Conservation (phyloP, 495 filamentous ascomycete species). For the Lasiosphaeria hispida region DNA sequence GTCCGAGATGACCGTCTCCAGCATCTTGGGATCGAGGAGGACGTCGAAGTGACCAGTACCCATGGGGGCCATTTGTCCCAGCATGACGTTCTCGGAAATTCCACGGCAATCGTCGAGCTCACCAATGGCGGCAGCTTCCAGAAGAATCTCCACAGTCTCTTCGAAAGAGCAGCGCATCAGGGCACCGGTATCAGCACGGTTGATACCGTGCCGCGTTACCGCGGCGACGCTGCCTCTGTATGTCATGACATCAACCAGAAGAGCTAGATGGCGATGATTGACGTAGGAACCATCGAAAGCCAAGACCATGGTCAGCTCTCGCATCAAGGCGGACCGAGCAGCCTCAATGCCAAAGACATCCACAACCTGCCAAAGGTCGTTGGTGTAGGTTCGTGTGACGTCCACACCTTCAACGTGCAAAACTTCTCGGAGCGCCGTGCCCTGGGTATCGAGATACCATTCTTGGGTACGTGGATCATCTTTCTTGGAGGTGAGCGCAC, state of each 20-base stretch:
- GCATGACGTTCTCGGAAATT: slow-evolving; percentile 97
- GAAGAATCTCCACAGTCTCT: slow-evolving; percentile 96
- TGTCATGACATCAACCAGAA: slow-evolving; percentile 98
- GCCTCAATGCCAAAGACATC: slow-evolving; percentile 96
- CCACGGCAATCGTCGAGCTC: slow-evolving; percentile 97
- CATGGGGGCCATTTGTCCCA: slow-evolving; percentile 93
- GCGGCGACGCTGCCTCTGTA: slow-evolving; percentile 89
- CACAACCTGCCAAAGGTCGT: slow-evolving; percentile 91
- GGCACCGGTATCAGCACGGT: slow-evolving; percentile 94
- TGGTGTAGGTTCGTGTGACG: slow-evolving; percentile 83
- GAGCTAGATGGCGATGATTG: slow-evolving; percentile 94
- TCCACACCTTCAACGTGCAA: slow-evolving; percentile 87
- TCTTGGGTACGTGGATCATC: slow-evolving; percentile 64
- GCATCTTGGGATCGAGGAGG: slow-evolving; percentile 87
- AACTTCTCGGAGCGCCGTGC: slow-evolving; percentile 78
- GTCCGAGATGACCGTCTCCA: slow-evolving; percentile 90
- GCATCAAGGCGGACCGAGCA: slow-evolving; percentile 77
- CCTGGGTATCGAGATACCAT: slow-evolving; percentile 92
- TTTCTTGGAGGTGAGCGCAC: slow-evolving; percentile 66
- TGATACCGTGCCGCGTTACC: slow-evolving; percentile 97
- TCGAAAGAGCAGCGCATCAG: slow-evolving; percentile 99
- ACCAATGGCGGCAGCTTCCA: slow-evolving; percentile 89
- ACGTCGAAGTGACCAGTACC: slow-evolving; percentile 95
- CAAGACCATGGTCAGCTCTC: slow-evolving; percentile 84
- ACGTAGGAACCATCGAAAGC: slow-evolving; percentile 98